Percentiles rank a stretch among this genome's conserved stretches.
Conservation (phyloP, 305 asterid species). For the Vinca major region DNA sequence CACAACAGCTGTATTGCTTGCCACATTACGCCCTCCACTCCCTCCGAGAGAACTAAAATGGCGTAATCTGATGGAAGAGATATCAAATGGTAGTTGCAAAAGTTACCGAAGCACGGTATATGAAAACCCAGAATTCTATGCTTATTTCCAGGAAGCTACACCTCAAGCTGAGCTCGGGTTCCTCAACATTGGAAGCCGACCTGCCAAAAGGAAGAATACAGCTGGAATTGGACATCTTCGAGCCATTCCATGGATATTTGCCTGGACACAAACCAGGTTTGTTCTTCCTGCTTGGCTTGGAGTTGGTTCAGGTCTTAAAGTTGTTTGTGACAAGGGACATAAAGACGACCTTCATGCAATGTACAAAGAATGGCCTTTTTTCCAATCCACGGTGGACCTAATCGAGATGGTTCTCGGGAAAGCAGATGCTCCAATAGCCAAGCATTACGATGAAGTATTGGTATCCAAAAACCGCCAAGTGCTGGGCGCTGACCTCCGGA, state of each 20-base stretch:
- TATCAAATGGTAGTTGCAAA: slow-evolving; percentile 63
- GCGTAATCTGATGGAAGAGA: slow-evolving; percentile 89
- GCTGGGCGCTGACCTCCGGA: slow-evolving; percentile 69
- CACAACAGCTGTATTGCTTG: slow-evolving; percentile 89
- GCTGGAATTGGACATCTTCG: slow-evolving; percentile 71
- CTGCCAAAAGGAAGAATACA: slow-evolving; percentile 64
- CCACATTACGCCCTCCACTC: slow-evolving; percentile 75
- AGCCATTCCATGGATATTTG: slow-evolving; percentile 93
- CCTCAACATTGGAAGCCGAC: slow-evolving; percentile 95
- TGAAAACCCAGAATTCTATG: slow-evolving; percentile 72
- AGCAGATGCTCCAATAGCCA: slow-evolving; percentile 73
- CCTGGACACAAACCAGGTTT: slow-evolving; percentile 93
- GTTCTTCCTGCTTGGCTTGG: slow-evolving; percentile 99
- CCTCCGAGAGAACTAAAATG: slow-evolving; percentile 81
- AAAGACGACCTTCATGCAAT: slow-evolving; percentile 71
- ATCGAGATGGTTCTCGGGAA: slow-evolving; percentile 94
- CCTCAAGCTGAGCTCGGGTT: slow-evolving; percentile 91
- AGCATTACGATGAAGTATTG: slow-evolving; percentile 79
- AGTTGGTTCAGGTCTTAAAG: slow-evolving; percentile 82
- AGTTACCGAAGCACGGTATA: slow-evolving; percentile 70
- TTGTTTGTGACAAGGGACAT: slow-evolving; percentile 65
- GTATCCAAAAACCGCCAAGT: slow-evolving; percentile 58
- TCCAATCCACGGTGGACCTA: slow-evolving; percentile 77
- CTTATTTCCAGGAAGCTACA: slow-evolving; percentile 91
- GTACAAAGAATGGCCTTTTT: slow-evolving; percentile 93